These are phyloP conservation scores for Irpex sp. DNA, from an alignment of 1,284 basidiomycete genomes.

Conservation along the genomic window DNA sequence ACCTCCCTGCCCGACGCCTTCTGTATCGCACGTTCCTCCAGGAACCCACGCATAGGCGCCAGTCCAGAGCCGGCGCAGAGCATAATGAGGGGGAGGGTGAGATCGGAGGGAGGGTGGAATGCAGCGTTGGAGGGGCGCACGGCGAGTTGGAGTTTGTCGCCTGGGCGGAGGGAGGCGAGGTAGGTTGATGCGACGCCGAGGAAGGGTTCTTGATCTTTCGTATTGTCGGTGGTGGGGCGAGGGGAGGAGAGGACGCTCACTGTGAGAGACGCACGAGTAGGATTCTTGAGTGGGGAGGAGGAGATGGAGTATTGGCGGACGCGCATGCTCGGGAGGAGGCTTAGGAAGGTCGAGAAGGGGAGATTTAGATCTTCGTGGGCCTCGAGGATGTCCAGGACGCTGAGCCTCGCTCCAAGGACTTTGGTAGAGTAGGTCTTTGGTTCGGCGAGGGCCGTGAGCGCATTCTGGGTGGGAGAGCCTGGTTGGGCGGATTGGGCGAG, in stretches of 20 bases:
- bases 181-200: constrained; percentile 49
- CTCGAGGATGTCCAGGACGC: constrained; percentile 45
- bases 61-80: constrained; percentile 47
- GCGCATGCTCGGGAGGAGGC: constrained; percentile 45
- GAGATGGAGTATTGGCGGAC: constrained; percentile 52
- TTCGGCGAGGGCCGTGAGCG: constrained; percentile 19
- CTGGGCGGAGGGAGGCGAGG: constrained; percentile 37
- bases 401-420: constrained; percentile 36
- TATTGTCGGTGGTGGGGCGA: constrained; percentile 27
- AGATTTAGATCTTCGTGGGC: constrained; percentile 35
- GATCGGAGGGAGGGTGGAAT: constrained; percentile 46
- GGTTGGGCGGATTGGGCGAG: constrained; percentile 19
- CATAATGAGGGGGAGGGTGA: constrained; percentile 41
- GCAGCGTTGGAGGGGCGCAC: constrained; percentile 35
- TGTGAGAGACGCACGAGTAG: constrained; percentile 40
- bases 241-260: constrained; percentile 40
- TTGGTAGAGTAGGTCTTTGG: constrained; percentile 28
- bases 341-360: constrained; percentile 36
- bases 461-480: constrained; percentile 5
- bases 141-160: constrained; percentile 41
- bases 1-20: constrained; percentile 39
- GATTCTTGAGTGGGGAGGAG: constrained; percentile 45
- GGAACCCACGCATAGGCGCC: constrained; percentile 51
- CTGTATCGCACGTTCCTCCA: constrained; percentile 49
- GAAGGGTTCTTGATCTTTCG: constrained; percentile 26